A percentile compares a stretch with the other conserved stretches of the same genome.
Evolutionary conservation across 768 basidiomycete species (phyloP).

Genomic region (Wakefieldia striispora): DNA sequence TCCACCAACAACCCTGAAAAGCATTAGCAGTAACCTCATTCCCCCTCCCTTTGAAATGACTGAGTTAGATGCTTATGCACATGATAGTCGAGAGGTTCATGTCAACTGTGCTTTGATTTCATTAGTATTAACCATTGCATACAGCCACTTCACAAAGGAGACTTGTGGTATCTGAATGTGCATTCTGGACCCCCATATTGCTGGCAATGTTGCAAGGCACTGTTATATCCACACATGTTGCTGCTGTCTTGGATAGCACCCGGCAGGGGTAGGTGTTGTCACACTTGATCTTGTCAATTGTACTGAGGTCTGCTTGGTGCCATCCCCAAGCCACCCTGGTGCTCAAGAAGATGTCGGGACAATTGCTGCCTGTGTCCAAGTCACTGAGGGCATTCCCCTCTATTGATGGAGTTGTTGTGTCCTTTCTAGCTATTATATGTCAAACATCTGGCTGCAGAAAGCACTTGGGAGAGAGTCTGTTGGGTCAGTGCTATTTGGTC

Average conservation of each 20-base stretch:
- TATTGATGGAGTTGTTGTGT: constrained; percentile 70
- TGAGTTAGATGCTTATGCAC: constrained; percentile 42
- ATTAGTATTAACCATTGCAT: constrained; percentile 11
- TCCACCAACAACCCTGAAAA: constrained; percentile 27
- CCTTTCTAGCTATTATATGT: constrained; percentile 92
- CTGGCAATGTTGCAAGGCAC: constrained; percentile 81
- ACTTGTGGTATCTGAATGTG: constrained; percentile 91
- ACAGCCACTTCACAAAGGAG: constrained; percentile 85
- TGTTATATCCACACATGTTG: constrained; percentile 81
- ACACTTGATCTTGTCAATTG: constrained; percentile 87
- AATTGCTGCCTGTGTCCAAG: constrained; percentile 69
- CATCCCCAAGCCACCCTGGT: constrained; percentile 75
- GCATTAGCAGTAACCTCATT: constrained; percentile 32
- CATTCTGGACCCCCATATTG: constrained; percentile 75
- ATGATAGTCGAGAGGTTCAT: constrained; percentile 44
- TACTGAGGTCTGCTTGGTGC: constrained; percentile 78
- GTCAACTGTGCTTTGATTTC: background rate
- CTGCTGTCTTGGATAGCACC: constrained; percentile 85
- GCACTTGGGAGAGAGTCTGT: constrained; percentile 77
- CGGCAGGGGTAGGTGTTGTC: constrained; percentile 80
- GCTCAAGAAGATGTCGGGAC: constrained; percentile 87
- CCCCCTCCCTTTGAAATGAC: constrained; percentile 48
- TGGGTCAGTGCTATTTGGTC: constrained; percentile 94
- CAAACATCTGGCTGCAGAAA: constrained; percentile 86
- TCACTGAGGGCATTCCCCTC: constrained; percentile 37